Percentiles rank a stretch among this genome's conserved stretches.
Conservation (phyloP, 2,329 filamentous ascomycete species). For the Plectosphaerella cucumerina region DNA sequence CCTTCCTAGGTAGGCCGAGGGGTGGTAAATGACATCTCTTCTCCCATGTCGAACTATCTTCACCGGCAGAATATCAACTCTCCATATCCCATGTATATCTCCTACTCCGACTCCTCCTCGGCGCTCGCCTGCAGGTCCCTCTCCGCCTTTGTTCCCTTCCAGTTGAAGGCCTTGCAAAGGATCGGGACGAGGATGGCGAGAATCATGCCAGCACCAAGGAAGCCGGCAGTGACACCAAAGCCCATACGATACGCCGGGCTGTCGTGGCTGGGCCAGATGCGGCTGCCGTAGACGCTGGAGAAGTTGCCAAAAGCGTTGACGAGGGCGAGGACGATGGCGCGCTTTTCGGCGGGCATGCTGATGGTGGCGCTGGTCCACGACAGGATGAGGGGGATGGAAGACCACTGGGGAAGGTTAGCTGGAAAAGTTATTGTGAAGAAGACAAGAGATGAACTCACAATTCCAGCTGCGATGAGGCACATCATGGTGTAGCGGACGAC, state of each 20-base stretch:
- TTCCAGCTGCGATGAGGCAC: conserved; percentile 19
- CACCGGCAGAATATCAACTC: no score
- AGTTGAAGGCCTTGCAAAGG: conserved; percentile 11
- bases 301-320: conserved; percentile 26
- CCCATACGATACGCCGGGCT: conserved; percentile 19
- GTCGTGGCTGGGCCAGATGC: conserved; percentile 22
- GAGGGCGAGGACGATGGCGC: conserved; percentile 25
- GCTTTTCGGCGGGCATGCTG: conserved; percentile 22
- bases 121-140: conserved; percentile 7
- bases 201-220: conserved; percentile 18
- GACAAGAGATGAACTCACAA: conserved; percentile 4
- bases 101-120: not conserved
- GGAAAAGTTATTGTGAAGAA: no score
- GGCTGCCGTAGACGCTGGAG: conserved; percentile 24
- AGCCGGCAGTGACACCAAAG: conserved; percentile 22
- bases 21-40: no score
- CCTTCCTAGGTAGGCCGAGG: no score
- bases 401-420: conserved; percentile 7
- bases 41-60: no score
- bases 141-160: conserved; percentile 12
- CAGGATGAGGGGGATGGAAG: conserved; percentile 19
- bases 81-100: no score
- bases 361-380: conserved; percentile 23
- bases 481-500: conserved; percentile 24
- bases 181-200: conserved; percentile 17